A percentile compares a stretch with the other conserved stretches of the same genome.
phyloP scores from a whole-genome alignment of 2,329 filamentous ascomycete genomes.

The Sarocladium kiliense region DNA sequence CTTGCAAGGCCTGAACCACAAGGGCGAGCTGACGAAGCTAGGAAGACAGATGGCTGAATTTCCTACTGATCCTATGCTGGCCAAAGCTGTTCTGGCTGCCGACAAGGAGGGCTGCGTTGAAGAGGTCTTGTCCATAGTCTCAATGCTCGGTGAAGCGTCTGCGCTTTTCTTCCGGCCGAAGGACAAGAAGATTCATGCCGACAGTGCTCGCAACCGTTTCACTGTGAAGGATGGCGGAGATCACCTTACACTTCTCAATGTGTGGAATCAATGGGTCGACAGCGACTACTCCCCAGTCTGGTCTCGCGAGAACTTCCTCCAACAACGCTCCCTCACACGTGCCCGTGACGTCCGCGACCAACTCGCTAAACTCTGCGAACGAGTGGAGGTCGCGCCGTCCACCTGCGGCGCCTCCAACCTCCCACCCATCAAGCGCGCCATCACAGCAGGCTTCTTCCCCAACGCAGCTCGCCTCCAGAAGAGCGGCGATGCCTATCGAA shows the following conservation, averaged over 20 bases:
- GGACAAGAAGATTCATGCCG: conserved; percentile 94
- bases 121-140: conserved; percentile 87
- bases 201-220: conserved; percentile 83
- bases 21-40: conserved; percentile 82
- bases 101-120: conserved; percentile 90
- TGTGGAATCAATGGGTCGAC: conserved; percentile 95
- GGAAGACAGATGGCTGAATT: conserved; percentile 95
- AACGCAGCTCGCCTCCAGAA: conserved; percentile 82
- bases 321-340: conserved; percentile 82
- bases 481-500: conserved; percentile 82
- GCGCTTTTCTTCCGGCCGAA: conserved; percentile 92
- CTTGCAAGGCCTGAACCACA: conserved; percentile 81
- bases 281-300: conserved; percentile 83
- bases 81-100: conserved; percentile 81
- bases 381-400: conserved; percentile 76
- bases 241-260: conserved; percentile 80
- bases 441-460: conserved; percentile 90
- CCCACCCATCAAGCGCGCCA: conserved; percentile 73
- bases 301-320: conserved; percentile 88
- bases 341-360: conserved; percentile 92
- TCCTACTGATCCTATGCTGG: conserved; percentile 85
- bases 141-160: conserved; percentile 85
- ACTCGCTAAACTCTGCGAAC: conserved; percentile 84
- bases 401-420: conserved; percentile 66
- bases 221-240: conserved; percentile 89